Evolutionary conservation across 108 stramenopile genomes (phyloP), one percentile per base, ranked within the genome.

Genomic region (Phaeodactylum tricornutum): DNA sequence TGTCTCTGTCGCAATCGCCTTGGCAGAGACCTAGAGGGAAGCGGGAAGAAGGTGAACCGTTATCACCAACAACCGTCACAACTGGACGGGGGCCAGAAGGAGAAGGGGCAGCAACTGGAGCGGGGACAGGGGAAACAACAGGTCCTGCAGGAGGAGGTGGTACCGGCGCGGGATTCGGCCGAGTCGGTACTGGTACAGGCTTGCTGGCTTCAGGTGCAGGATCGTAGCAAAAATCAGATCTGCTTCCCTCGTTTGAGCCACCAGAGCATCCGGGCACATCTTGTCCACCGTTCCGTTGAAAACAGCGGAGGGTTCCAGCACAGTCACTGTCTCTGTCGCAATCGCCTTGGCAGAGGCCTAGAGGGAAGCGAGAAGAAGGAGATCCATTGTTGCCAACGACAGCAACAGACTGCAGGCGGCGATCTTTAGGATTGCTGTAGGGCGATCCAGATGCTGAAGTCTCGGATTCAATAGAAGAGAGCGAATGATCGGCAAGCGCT

Each of bases 1-100:
- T 21, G 44, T 69, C 51, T 16, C 11, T 14, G 37, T 73, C 67
- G 27, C 72, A 73, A 38, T 73, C 72, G 17, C 67, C 67, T 27
- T 39, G 23, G 26, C 72, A 73, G 7, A 62, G 25, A 4, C 16
- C 30, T 33, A 79, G 55, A 8, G 74, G 74, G 21, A 52, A 4
- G 17, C 2, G 7, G 5, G 17, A 20, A 40, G 38, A 4, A 20
- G 19, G 17, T 40, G 38, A 6, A 40, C 38, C 4, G 38, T 16
- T 3, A 20, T 40, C 7, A 20, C 19, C 38, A 40, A 40, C 2
- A 20, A 20, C 4, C 38, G 38, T 5, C 3, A 20, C 3, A 40
- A 40, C 7, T 7, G 4, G 5, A 20, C 19, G 2, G 7, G 2
- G 4, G 38, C 21, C 19, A 7, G 38, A 20, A 40, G 38, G 38